Evolutionary conservation across 163 green algal species (phyloP).

Genomic region (Volvox carteri): DNA sequence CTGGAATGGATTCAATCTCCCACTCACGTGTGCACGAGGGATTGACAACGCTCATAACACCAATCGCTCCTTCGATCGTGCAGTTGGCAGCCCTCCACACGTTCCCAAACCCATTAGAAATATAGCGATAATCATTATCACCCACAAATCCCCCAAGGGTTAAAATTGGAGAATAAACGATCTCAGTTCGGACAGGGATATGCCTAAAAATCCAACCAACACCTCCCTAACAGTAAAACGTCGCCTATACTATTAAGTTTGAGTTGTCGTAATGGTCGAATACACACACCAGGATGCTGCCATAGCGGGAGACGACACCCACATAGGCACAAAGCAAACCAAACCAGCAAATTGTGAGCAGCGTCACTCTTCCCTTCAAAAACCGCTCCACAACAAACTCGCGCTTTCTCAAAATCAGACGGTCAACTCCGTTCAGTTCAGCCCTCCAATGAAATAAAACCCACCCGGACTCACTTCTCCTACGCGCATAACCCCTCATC

Average conservation of each 20-base stretch:
- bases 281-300: background rate
- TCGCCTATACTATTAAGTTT: conserved; percentile 15
- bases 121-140: background rate
- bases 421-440: background rate
- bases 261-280: background rate
- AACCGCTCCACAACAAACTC: background rate
- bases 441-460: conserved; percentile 30
- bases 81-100: conserved; percentile 36
- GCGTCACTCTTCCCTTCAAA: conserved; percentile 40
- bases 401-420: background rate
- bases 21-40: conserved; percentile 17
- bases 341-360: conserved; percentile 32
- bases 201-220: background rate
- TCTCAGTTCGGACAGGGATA: conserved; percentile 10
- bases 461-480: background rate
- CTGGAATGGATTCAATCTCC: too few relatives aligned
- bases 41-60: conserved; percentile 38
- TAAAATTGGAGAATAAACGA: conserved; percentile 32
- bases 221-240: too few relatives aligned
- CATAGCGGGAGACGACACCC: background rate
- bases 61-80: conserved; percentile 31
- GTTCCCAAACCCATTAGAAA: conserved; percentile 18
- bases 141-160: background rate
- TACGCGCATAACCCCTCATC: background rate
- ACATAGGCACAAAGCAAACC: conserved; percentile 1